Evolutionary conservation across 176 grass and related monocot species (phyloP).

Genomic region (Carex kokanica): DNA sequence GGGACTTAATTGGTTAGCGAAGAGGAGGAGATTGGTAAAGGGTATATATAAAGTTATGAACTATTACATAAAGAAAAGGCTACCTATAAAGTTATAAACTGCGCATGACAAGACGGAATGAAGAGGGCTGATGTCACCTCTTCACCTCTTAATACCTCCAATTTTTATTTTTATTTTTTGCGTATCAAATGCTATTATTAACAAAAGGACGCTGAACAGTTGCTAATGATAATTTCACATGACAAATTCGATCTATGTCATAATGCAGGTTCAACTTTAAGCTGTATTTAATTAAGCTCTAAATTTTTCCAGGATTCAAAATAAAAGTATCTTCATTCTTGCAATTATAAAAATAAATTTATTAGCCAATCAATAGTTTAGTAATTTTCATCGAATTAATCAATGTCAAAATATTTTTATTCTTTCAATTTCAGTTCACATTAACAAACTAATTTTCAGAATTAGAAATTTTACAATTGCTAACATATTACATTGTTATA

Average conservation of each 20-base stretch:
- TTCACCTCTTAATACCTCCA: conserved; percentile 2
- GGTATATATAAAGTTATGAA: conserved; percentile 38
- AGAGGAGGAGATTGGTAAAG: conserved; percentile 44
- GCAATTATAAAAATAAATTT: too few species aligned
- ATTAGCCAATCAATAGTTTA: too few species aligned
- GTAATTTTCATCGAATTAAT: too few species aligned
- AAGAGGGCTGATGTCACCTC: conserved; percentile 17
- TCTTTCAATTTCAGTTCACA: too few species aligned
- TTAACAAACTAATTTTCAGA: too few species aligned
- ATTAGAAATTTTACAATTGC: too few species aligned
- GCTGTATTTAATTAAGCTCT: background rate
- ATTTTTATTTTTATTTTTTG: background rate
- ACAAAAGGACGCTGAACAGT: background rate
- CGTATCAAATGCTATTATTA: conserved; percentile 2
- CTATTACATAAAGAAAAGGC: conserved; percentile 19
- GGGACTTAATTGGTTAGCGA: background rate
- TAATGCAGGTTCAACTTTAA: background rate
- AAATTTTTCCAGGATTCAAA: background rate
- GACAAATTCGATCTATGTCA: conserved; percentile 3
- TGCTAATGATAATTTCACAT: conserved; percentile 15
- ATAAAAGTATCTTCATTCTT: background rate
- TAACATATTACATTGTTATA: too few species aligned
- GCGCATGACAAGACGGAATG: conserved; percentile 29
- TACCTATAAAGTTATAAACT: conserved; percentile 18
- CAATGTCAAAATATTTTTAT: too few species aligned